Conservation (phyloP, 179 eudicot genomes). For the Silene coronaria region DNA sequence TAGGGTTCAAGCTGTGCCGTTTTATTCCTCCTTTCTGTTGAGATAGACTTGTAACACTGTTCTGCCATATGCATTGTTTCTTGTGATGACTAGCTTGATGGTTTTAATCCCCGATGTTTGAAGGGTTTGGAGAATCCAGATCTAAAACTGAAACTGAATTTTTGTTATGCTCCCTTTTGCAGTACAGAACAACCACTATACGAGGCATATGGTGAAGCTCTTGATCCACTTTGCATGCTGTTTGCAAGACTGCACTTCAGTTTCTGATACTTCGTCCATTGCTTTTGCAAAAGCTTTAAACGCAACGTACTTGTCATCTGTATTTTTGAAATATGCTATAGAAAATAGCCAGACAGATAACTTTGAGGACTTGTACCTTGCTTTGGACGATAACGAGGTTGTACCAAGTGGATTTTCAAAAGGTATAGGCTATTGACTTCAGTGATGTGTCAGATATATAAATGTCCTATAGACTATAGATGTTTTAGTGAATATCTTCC, state of each 20-base stretch:
- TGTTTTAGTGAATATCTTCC: slow-evolving; percentile 2
- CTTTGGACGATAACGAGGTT: slow-evolving; percentile 60
- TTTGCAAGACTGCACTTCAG: slow-evolving; percentile 72
- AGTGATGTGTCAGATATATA: neutral
- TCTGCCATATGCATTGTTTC: slow-evolving; percentile 1
- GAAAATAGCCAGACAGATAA: slow-evolving; percentile 60
- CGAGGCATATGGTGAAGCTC: slow-evolving; percentile 85
- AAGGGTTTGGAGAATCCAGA: neutral
- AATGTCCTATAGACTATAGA: neutral
- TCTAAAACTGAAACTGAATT: neutral
- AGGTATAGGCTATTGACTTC: slow-evolving; percentile 39
- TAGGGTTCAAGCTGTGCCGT: too few relatives aligned
- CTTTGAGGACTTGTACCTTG: slow-evolving; percentile 59
- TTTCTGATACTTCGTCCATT: slow-evolving; percentile 43
- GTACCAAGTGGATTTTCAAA: slow-evolving; percentile 43
- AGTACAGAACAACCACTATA: slow-evolving; percentile 67
- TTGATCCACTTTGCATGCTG: slow-evolving; percentile 74
- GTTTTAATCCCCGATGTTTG: neutral
- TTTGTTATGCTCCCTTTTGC: slow-evolving; percentile 26
- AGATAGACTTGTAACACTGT: neutral
- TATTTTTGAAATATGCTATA: slow-evolving; percentile 65
- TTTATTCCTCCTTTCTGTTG: too few relatives aligned
- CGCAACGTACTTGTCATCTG: slow-evolving; percentile 70
- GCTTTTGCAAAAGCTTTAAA: slow-evolving; percentile 65
- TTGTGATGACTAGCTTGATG: neutral